Evolutionary conservation across 177 flowering plant genomes (phyloP), one percentile per base, ranked within the genome.

Genomic region (Vitis hybrid): DNA sequence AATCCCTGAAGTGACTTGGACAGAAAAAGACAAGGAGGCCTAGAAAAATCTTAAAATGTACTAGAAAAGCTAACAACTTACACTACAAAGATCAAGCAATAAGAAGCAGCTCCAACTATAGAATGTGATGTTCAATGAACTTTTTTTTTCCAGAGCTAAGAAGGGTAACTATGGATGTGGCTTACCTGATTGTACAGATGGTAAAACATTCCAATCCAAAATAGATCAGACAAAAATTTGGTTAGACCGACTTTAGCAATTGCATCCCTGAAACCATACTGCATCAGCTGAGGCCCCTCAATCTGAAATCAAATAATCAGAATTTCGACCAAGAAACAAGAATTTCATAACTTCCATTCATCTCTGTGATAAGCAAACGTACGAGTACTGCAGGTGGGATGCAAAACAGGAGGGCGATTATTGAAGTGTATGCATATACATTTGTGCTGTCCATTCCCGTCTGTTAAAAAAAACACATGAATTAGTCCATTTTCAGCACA

Each of bases 371-470:
- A 60, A 39, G 50, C 22, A 63, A 51, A 74, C 85, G 77, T 66
- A 88, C 92, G 31, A 88, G 65, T 29, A 88, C 64, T 16, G 90
- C 92, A 1, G 92, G 92, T 5, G 92, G 90, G 52, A 88, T 75
- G 81, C 92, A 88, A 70, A 88, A 67, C 52, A 81, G 13, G 61
- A 86, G 85, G 29, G 92, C 87, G 68, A 88, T 88, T 50, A 86
- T 85, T 58, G 90, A 85, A 70, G 77, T 88, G 74, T 88, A 86
- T 16, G 92, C 92, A 72, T 88, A 85, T 16, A 88, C 80, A 73
- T 88, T 88, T 69, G 92, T 88, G 65, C 89, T 85, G 80, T 88
- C 89, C 92, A 88, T 88, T 57, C 84, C 88, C 29, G 89, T 88
- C 90, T 88, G 83, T 72, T 31, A 69, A 31, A 70, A 63, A 10